These are phyloP conservation scores for Pyricularia pennisetigena DNA, from an alignment of 2,329 filamentous ascomycete genomes.

Conservation along the genomic window DNA sequence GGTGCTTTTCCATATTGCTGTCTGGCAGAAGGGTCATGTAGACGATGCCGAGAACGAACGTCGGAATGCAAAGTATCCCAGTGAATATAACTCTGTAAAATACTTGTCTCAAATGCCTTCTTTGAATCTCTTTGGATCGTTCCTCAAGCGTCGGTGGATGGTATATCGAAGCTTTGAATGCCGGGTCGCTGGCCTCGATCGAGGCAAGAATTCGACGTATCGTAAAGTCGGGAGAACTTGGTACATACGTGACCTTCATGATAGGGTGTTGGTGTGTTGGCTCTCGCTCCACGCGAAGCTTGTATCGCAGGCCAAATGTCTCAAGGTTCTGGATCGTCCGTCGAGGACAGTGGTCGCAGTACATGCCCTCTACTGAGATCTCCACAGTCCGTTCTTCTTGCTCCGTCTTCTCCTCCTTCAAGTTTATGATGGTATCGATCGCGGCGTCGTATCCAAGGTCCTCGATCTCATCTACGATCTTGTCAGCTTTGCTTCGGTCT, in stretches of 20 bases:
- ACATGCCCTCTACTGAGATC: slow-evolving; percentile 61
- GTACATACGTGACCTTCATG: slow-evolving; percentile 60
- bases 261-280: slow-evolving; percentile 55
- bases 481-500: slow-evolving; percentile 32
- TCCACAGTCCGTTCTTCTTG: slow-evolving; percentile 45
- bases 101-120: slow-evolving; percentile 58
- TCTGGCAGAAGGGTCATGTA: slow-evolving; percentile 75
- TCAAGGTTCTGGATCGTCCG: slow-evolving; percentile 44
- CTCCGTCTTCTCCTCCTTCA: slow-evolving; percentile 18
- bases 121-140: slow-evolving; percentile 62
- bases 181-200: slow-evolving; percentile 56
- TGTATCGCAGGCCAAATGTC: slow-evolving; percentile 33
- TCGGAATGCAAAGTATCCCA: slow-evolving; percentile 62
- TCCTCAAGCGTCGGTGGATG: slow-evolving; percentile 80
- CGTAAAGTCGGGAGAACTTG: slow-evolving; percentile 59
- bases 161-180: slow-evolving; percentile 60
- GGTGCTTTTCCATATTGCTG: slow-evolving; percentile 46
- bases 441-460: slow-evolving; percentile 57
- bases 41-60: slow-evolving; percentile 78
- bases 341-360: slow-evolving; percentile 61
- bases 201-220: slow-evolving; percentile 62
- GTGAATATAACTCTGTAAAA: slow-evolving; percentile 63
- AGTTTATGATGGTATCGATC: slow-evolving; percentile 38
- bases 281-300: slow-evolving; percentile 41
- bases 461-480: slow-evolving; percentile 44